Conservation (phyloP, 495 filamentous ascomycete genomes). For the Penicillium coprophilum region DNA sequence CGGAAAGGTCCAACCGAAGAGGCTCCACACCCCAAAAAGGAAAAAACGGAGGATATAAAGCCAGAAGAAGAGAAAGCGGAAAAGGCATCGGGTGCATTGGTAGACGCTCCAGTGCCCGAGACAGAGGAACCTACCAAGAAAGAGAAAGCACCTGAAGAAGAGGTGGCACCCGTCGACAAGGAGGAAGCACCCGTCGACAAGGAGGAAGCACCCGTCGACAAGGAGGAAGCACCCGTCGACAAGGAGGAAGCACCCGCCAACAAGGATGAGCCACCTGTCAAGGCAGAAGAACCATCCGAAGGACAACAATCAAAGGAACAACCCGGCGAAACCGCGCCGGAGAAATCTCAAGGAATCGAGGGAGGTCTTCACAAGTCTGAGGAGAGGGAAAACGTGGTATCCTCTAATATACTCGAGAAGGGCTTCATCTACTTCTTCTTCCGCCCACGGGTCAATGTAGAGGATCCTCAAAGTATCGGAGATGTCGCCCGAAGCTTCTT, state of each 20-base stretch:
- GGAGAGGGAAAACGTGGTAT: slow-evolving; percentile 54
- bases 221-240: no score
- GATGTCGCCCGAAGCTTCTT: slow-evolving; percentile 83
- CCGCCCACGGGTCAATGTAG: slow-evolving; percentile 70
- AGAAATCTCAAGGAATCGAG: slow-evolving; percentile 20
- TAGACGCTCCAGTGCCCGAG: slow-evolving; percentile 22
- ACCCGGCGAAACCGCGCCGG: not conserved
- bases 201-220: no score
- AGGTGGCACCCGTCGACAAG: no score
- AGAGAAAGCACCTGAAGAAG: no score
- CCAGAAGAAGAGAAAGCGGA: slow-evolving; percentile 32
- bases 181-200: no score
- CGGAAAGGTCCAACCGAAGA: slow-evolving; percentile 35
- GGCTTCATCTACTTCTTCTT: slow-evolving; percentile 95
- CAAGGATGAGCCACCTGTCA: not conserved
- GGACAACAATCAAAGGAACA: not conserved
- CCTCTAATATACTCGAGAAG: slow-evolving; percentile 83
- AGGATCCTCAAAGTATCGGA: slow-evolving; percentile 64
- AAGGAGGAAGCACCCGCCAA: not conserved
- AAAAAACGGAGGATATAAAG: slow-evolving; percentile 26
- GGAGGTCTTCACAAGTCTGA: slow-evolving; percentile 37
- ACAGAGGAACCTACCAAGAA: not conserved
- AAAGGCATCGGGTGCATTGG: slow-evolving; percentile 21
- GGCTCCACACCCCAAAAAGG: slow-evolving; percentile 31
- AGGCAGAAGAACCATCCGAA: not conserved